Evolutionary conservation across 495 filamentous ascomycete genomes (phyloP).

Genomic region (Glonium stellatum): DNA sequence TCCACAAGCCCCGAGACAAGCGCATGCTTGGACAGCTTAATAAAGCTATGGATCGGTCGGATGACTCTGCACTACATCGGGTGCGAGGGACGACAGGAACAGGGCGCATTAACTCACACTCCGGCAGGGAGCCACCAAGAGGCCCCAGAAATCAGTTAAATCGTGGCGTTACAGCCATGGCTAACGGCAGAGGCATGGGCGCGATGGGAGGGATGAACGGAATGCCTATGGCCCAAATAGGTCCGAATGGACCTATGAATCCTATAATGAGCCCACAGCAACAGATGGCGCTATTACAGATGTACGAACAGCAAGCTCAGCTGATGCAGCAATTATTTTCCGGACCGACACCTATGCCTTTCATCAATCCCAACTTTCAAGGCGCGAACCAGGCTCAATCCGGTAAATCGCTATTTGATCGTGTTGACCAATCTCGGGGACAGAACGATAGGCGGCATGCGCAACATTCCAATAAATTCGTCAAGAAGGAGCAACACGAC

Average conservation of each 20-base stretch:
- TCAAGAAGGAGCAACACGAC: slow-evolving; percentile 25
- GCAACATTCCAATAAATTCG: slow-evolving; percentile 20
- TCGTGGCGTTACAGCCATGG: slow-evolving; percentile 22
- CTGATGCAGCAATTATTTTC: slow-evolving; percentile 67
- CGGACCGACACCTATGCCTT: slow-evolving; percentile 39
- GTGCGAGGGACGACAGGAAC: slow-evolving; percentile 64
- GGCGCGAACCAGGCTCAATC: slow-evolving; percentile 33
- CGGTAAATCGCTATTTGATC: slow-evolving; percentile 71
- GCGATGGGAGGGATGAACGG: slow-evolving; percentile 24
- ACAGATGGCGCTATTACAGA: slow-evolving; percentile 72
- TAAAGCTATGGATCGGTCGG: slow-evolving; percentile 71
- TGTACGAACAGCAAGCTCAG: slow-evolving; percentile 83
- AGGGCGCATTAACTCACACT: slow-evolving; percentile 69
- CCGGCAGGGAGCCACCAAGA: slow-evolving; percentile 60
- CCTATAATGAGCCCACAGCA: slow-evolving; percentile 50
- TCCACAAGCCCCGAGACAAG: slow-evolving; percentile 41
- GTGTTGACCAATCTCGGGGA: slow-evolving; percentile 51
- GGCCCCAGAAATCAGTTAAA: slow-evolving; percentile 51
- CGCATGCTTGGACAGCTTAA: slow-evolving; percentile 83
- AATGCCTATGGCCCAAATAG: slow-evolving; percentile 36
- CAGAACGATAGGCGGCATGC: slow-evolving; percentile 26
- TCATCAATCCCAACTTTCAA: slow-evolving; percentile 50
- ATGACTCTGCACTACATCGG: slow-evolving; percentile 71
- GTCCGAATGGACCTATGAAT: slow-evolving; percentile 35
- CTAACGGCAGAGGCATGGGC: slow-evolving; percentile 43